Base-by-base conservation (phyloP, 345 rosid genomes). In the Erucastrum elatum region DNA sequence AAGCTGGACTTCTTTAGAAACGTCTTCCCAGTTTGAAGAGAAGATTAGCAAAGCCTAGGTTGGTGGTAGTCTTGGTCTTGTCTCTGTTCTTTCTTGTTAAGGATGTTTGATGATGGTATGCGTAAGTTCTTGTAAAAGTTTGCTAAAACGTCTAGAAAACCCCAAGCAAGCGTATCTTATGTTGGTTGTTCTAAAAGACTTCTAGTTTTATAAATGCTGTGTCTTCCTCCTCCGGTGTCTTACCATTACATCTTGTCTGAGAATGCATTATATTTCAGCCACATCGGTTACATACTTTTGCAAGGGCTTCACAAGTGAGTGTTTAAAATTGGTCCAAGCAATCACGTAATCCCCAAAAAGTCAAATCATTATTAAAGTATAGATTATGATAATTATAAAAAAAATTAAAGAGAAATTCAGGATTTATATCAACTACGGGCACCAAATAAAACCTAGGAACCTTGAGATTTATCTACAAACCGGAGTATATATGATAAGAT, bases 1-100 rank as follows among this genome's bases (percentile, higher is more conserved):
- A 69, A 60, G 26, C 8, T 68, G 80, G 53, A 49, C 66, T 76
- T 76, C 69, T 21, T 46, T 1, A 21, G 33, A 68, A 29, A 12
- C 27, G 3, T 29, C 8, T 76, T 67, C 49, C 74, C 73, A 0
- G 71, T 75, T 51, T 66, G 41, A 75, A 25, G 33, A 75, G 31
- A 58, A 58, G 31, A 51, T 51, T 51, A 51, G 17, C 8, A n/a
- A 51, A n/a, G 8, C 21, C 8, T 13, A 12, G 15, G 13, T 44
- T 44, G 51, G 12, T 44, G 51, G 12, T 44, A 44, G n/a, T 11
- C 51, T 44, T 11, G 12, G n/a, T 11, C 51, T 11, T 3, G 4
- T 44, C 51, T 44, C 9, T 73, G 17, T 63, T 41, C 13, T 73
- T 46, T 63, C n/a, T 72, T 25, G 68, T 29, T 15, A 61, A 61